Conservation (phyloP, 306 rosid genomes). For the Senna siamea region DNA sequence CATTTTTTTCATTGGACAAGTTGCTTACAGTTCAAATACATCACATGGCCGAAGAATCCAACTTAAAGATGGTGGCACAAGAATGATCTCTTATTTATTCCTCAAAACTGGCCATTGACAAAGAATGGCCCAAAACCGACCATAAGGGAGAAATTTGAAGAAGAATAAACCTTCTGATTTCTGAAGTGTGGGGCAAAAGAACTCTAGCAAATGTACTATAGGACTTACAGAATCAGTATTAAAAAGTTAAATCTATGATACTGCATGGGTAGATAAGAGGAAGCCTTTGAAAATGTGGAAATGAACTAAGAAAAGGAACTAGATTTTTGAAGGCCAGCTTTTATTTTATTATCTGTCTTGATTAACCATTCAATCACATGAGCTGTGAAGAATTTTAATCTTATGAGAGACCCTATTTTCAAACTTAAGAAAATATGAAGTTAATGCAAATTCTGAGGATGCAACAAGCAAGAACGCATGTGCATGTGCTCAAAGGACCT, state of each 20-base stretch:
- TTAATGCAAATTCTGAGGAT: neutral
- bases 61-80: slow-evolving; percentile 16
- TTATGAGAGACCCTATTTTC: slow-evolving; percentile 1
- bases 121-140: slow-evolving; percentile 31
- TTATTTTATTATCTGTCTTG: slow-evolving; percentile 15
- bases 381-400: neutral
- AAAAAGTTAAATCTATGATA: neutral
- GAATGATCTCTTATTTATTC: neutral
- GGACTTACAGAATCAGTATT: slow-evolving; percentile 11
- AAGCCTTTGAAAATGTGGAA: slow-evolving; percentile 19
- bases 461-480: slow-evolving; percentile 1
- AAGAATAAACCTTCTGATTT: too few relatives aligned
- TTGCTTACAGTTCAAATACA: slow-evolving; percentile 26
- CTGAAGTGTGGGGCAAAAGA: too few relatives aligned
- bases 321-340: slow-evolving; percentile 18
- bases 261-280: neutral
- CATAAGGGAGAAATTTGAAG: slow-evolving; percentile 32
- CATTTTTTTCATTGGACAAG: slow-evolving; percentile 13
- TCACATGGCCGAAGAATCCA: slow-evolving; percentile 37
- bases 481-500: neutral
- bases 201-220: neutral
- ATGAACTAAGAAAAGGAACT: slow-evolving; percentile 10
- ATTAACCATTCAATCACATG: slow-evolving; percentile 6
- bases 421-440: slow-evolving; percentile 26
- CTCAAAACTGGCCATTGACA: slow-evolving; percentile 34